A percentile compares a stretch with the other conserved stretches of the same genome.
These are phyloP conservation scores for Penium margaritaceum DNA, from an alignment of 139 green algal genomes.

Conservation along the genomic window DNA sequence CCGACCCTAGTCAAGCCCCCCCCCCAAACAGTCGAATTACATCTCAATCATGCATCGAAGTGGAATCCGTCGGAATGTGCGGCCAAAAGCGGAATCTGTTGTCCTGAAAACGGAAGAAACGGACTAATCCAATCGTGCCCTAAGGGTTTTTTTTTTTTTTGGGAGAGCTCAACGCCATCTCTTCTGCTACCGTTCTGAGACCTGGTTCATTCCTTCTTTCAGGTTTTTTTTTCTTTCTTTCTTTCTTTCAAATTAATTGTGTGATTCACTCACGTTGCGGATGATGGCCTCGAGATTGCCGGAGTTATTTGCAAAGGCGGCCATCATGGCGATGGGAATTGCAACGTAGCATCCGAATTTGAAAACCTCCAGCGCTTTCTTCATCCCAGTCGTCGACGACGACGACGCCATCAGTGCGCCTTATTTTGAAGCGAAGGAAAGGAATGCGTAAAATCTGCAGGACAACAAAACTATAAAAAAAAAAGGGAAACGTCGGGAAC, in stretches of 20 bases:
- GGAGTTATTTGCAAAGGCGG: slow-evolving; percentile 41
- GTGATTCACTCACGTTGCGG: slow-evolving; percentile 35
- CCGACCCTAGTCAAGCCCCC: too few relatives aligned
- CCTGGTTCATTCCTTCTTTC: too few relatives aligned
- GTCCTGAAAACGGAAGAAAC: background rate
- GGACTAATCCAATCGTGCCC: background rate
- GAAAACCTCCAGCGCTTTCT: slow-evolving; percentile 42
- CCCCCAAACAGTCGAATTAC: too few relatives aligned
- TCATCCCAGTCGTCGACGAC: background rate
- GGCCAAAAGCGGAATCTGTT: background rate
- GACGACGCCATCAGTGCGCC: background rate
- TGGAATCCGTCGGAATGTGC: too few relatives aligned
- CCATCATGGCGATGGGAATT: slow-evolving; percentile 44
- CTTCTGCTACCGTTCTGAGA: background rate
- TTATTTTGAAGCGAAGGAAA: background rate
- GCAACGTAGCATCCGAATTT: slow-evolving; percentile 46
- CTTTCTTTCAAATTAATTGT: too few relatives aligned
- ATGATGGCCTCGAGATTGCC: slow-evolving; percentile 49
- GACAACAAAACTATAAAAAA: background rate
- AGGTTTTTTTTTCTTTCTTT: too few relatives aligned
- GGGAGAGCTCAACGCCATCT: background rate
- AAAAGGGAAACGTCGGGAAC: too few relatives aligned
- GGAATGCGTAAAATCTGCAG: background rate
- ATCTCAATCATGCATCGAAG: too few relatives aligned
- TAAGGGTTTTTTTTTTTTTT: background rate